Percentiles rank a stretch among this genome's conserved stretches.
Evolutionary conservation across 129 eudicot genomes (phyloP).

Genomic region (sunflower (Helianthus annuus)): DNA sequence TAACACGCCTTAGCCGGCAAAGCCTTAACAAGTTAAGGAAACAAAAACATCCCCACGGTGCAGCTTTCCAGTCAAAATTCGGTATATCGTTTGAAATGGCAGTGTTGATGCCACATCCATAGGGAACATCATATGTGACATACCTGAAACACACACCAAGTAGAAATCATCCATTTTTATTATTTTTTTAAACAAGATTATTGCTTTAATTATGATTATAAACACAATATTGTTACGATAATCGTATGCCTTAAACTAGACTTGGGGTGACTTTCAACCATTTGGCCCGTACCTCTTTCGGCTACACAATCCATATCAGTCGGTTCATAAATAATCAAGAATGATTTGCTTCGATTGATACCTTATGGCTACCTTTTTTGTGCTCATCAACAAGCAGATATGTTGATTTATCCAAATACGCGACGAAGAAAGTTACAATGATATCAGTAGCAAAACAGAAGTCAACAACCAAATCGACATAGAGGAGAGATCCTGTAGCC

Average conservation of each 20-base stretch:
- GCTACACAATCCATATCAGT: neutral
- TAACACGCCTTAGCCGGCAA: constrained; percentile 91
- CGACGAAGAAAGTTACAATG: constrained; percentile 76
- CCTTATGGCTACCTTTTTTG: constrained; percentile 63
- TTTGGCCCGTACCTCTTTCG: neutral
- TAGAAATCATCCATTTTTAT: neutral
- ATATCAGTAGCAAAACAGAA: constrained; percentile 66
- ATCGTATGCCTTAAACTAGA: neutral
- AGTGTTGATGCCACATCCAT: constrained; percentile 85
- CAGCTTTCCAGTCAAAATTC: constrained; percentile 42
- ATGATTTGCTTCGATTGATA: neutral
- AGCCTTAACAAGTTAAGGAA: constrained; percentile 78
- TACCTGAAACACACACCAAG: constrained; percentile 40
- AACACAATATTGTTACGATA: no score
- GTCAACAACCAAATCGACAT: constrained; percentile 63
- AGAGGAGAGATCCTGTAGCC: constrained; percentile 61
- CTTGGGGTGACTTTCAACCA: neutral
- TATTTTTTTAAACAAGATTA: no score
- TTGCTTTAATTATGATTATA: neutral
- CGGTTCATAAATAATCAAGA: neutral
- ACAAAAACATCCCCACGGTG: constrained; percentile 54
- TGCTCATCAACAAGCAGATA: constrained; percentile 77
- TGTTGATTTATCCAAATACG: constrained; percentile 74
- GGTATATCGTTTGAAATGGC: constrained; percentile 70
- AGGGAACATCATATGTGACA: constrained; percentile 63